Evolutionary conservation across 139 green algal genomes (phyloP).

Genomic region (Raphidocelis subcapitata): DNA sequence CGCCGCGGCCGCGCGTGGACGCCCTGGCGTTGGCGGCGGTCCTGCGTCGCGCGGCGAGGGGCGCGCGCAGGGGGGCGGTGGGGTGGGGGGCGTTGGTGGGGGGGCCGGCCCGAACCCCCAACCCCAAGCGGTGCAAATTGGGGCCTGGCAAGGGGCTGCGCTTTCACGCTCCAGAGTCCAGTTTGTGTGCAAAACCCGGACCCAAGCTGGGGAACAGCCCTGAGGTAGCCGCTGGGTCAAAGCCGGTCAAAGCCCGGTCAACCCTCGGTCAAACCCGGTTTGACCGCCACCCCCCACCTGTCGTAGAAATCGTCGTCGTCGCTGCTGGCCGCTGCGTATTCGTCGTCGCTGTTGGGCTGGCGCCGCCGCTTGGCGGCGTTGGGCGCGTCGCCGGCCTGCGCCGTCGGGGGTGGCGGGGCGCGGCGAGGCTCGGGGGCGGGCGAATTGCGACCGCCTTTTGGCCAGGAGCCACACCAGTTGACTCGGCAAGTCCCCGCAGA

Average conservation of each 20-base stretch:
- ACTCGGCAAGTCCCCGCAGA: background rate
- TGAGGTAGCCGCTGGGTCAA: too few relatives aligned
- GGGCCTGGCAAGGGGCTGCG: background rate
- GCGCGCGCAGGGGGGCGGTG: slow-evolving; percentile 2
- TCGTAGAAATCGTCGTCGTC: slow-evolving; percentile 83
- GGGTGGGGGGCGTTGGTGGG: background rate
- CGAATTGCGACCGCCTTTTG: too few relatives aligned
- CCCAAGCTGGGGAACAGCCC: too few relatives aligned
- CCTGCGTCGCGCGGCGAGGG: too few relatives aligned
- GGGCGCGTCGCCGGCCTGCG: background rate
- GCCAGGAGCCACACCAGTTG: too few relatives aligned
- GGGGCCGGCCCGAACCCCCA: background rate
- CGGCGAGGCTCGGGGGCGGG: too few relatives aligned
- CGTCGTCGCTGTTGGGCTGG: slow-evolving; percentile 35
- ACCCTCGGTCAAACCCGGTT: background rate
- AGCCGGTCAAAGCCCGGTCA: background rate
- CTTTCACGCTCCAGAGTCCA: background rate
- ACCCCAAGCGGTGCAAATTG: background rate
- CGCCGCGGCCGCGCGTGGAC: background rate
- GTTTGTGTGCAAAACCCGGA: too few relatives aligned
- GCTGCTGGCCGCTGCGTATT: slow-evolving; percentile 44
- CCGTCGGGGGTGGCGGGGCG: too few relatives aligned
- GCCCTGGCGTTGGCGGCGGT: background rate
- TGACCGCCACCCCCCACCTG: slow-evolving; percentile 38
- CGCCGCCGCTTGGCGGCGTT: slow-evolving; percentile 29